Evolutionary conservation across 495 filamentous ascomycete genomes (phyloP), one percentile per base, ranked within the genome.

Genomic region (Penicillium cosmopolitanum): DNA sequence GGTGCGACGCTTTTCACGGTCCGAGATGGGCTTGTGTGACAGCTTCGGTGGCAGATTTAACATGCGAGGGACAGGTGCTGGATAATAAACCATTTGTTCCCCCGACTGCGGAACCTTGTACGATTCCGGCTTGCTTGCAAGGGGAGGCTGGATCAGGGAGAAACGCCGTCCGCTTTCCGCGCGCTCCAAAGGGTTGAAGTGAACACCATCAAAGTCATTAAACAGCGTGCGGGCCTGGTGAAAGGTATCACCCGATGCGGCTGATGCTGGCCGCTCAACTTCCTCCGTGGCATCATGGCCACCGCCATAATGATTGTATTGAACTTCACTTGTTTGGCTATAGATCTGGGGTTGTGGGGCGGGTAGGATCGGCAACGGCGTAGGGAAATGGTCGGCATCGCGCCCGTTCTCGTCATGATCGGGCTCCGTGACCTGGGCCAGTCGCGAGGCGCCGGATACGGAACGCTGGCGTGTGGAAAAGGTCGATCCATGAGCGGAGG

Each of bases 201-300:
- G 94, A 12, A 92, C 92, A 53, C 95, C 95, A 77, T 98, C 95
- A 66, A 98, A 98, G 70, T 96, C 92, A 10, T 82, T 84, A 78
- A 98, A 98, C 21, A 95, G 80, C 35, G 77, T 75, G 16, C 82
- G 77, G 1, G 86, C 86, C 68, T 93, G 85, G 18, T 88, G 86
- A 60, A 80, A 87, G 19, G 89, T 93, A 61, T 87, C 87, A 18
- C 71, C 80, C 8, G 91, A 93, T 2, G 82, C 87, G 18, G 87
- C 79, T 4, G 80, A 76, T 18, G 70, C 56, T 18, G 80, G 72
- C 25, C 79, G 70, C 51, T 73, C 64, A 6, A 76, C 64, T 50
- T 68, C 67, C 7, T 71, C 68, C 21, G 63, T 36, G 25, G 48
- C 61, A 9, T 33, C 25, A 18, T 31, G 28, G 28, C 28, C 42